Base-by-base conservation (phyloP, 2,329 filamentous ascomycete genomes). In the Aspergillus jensenii region DNA sequence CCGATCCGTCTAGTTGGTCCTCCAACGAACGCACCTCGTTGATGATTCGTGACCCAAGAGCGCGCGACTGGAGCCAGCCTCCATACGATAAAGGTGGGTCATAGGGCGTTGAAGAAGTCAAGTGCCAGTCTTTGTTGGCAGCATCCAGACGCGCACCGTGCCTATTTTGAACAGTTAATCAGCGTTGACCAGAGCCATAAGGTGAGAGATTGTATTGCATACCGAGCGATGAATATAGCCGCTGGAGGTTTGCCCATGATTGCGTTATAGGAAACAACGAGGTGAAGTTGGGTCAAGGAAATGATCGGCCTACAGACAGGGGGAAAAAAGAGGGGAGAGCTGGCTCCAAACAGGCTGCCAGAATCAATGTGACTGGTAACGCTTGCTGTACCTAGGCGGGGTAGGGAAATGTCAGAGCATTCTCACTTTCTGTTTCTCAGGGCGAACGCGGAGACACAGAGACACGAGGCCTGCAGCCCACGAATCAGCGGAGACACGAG, bases 91-190 rank as follows among this genome's bases (percentile, higher is more conserved):
- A 82, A 50, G 95, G 95, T 64, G 95, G 91, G 65, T 99, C 93
- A 80, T 98, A 99, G 2, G 95, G 95, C 6, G 91, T 93, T 1
- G 93, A 90, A 6, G 95, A 96, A 31, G 90, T 90, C 55, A 96
- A 83, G 74, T 97, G 91, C 95, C 95, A 99, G 74, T 91, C 87
- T 73, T 93, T 92, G 81, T 99, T 93, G 61, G 93, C 92, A 56
- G 91, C 91, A 74, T 99, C 95, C 58, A 99, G 88, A 65, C 95
- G 89, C 67, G 93, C 90, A 70, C 95, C 95, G 76, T 99, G 95
- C 76, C 95, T 88, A 55, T 59, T 46, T 46, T n/a, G 43, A 47
- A 91, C 84, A 46, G 64, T 52, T 45, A 11, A 23, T 53, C 40
- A 35, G 52, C 21, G 4, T n/a, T 9, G 23, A 2, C 19, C 12